These are phyloP conservation scores for Thielaviopsis populi DNA, from an alignment of 2,329 filamentous ascomycete genomes.

Conservation along the genomic window DNA sequence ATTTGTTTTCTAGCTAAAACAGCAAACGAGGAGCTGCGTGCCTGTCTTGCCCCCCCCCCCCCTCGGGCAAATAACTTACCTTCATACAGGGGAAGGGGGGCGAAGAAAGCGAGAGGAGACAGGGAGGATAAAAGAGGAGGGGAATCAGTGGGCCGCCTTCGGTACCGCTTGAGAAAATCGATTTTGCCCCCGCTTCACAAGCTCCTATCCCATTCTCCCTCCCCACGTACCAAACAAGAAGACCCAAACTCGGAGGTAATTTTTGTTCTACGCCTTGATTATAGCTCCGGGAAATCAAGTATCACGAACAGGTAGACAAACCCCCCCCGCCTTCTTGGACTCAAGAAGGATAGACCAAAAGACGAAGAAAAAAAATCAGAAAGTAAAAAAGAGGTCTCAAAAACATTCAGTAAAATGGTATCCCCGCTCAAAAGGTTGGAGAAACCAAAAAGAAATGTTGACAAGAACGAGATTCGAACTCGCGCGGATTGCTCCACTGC, in stretches of 20 bases:
- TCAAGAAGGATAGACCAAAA: background rate
- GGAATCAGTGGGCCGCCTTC: background rate
- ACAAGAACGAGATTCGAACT: slow-evolving; percentile 22
- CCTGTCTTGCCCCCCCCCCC: background rate
- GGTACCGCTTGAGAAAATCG: background rate
- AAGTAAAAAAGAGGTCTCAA: background rate
- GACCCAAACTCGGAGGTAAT: background rate
- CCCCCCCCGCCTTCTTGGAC: no score
- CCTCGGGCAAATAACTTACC: background rate
- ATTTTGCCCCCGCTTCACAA: background rate
- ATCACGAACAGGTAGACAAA: background rate
- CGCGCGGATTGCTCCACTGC: slow-evolving; percentile 17
- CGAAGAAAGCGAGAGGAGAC: background rate
- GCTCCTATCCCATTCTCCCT: background rate
- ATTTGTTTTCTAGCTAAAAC: background rate
- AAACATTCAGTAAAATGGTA: no score
- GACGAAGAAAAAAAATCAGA: background rate
- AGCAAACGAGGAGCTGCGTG: background rate
- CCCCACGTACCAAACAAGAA: background rate
- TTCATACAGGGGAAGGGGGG: background rate
- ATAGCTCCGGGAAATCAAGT: background rate
- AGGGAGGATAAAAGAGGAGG: background rate
- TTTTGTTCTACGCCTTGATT: background rate
- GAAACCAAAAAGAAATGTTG: slow-evolving; percentile 20
- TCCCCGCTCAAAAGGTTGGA: no score